Evolutionary conservation across 352 stramenopile species (phyloP).

Genomic region (Albugo candida): DNA sequence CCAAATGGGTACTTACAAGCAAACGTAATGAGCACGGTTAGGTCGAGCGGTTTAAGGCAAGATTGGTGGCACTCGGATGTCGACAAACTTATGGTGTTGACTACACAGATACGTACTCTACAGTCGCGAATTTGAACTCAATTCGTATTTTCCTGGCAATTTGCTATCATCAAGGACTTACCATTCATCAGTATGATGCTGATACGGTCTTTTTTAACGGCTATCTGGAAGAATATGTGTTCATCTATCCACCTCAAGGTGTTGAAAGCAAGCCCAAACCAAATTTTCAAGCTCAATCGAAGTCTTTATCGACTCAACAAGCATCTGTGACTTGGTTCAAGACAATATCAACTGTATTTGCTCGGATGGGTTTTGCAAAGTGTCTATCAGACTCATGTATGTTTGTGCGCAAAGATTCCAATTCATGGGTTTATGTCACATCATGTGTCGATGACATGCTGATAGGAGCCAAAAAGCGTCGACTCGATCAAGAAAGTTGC

Average conservation of each 20-base stretch:
- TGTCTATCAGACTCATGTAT: constrained; percentile 8
- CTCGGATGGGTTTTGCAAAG: constrained; percentile 5
- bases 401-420: constrained; percentile 5
- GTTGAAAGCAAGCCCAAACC: constrained; percentile 1
- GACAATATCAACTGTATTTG: constrained; percentile 7
- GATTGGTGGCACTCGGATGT: too few species aligned
- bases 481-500: constrained; percentile 4
- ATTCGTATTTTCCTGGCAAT: not conserved
- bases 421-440: constrained; percentile 4
- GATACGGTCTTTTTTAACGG: not conserved
- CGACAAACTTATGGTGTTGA: constrained; percentile 3
- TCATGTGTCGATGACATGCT: constrained; percentile 10
- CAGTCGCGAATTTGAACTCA: not conserved
- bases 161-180: not conserved
- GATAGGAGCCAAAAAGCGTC: constrained; percentile 4
- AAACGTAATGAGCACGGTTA: too few species aligned
- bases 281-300: constrained; percentile 6
- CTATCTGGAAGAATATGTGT: not conserved
- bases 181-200: not conserved
- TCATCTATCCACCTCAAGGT: not conserved
- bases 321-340: constrained; percentile 11
- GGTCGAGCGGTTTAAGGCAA: too few species aligned
- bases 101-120: not conserved
- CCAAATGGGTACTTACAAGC: too few species aligned
- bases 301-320: constrained; percentile 10